Evolutionary conservation across 2,329 filamentous ascomycete genomes (phyloP).

Genomic region (Stagonosporopsis rhizophila): DNA sequence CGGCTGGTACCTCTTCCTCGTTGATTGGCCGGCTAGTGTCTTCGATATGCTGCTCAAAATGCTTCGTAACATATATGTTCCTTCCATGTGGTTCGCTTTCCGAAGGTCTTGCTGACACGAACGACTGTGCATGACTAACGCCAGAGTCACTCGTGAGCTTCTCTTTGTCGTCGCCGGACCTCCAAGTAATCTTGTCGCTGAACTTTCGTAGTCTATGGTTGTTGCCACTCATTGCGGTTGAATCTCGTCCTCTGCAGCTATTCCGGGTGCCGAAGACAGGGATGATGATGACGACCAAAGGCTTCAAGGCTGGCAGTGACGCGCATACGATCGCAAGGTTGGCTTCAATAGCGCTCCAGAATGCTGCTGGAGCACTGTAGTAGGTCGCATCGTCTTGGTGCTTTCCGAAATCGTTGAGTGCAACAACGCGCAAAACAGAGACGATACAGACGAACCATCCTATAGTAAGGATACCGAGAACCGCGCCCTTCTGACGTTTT

Average conservation of each 20-base stretch:
- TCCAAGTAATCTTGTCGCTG: slow-evolving; percentile 6
- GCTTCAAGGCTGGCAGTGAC: slow-evolving; percentile 40
- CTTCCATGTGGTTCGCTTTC: slow-evolving; percentile 18
- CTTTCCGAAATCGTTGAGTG: slow-evolving; percentile 22
- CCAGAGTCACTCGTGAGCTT: slow-evolving; percentile 19
- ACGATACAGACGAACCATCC: slow-evolving; percentile 45
- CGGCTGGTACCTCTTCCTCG: slow-evolving; percentile 18
- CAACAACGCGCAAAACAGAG: slow-evolving; percentile 37
- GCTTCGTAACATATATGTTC: slow-evolving; percentile 23
- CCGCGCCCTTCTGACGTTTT: slow-evolving; percentile 28
- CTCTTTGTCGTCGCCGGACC: slow-evolving; percentile 17
- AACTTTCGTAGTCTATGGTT: slow-evolving; percentile 7
- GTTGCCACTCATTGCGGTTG: slow-evolving; percentile 9
- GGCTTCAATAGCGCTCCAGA: slow-evolving; percentile 42
- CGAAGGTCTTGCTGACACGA: slow-evolving; percentile 1
- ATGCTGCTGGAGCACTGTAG: slow-evolving; percentile 31
- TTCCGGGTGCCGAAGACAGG: slow-evolving; percentile 28
- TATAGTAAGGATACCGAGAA: slow-evolving; percentile 35
- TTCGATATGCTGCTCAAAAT: slow-evolving; percentile 23
- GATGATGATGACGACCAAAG: slow-evolving; percentile 31
- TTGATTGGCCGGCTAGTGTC: slow-evolving; percentile 4
- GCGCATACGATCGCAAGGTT: slow-evolving; percentile 46
- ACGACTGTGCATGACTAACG: slow-evolving; percentile 13
- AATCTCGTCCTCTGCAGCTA: slow-evolving; percentile 19
- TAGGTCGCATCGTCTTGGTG: slow-evolving; percentile 33